A percentile compares a stretch with the other conserved stretches of the same genome.
Evolutionary conservation across 106 monocot genomes (phyloP).

Genomic region (Phalaenopsis equestris): DNA sequence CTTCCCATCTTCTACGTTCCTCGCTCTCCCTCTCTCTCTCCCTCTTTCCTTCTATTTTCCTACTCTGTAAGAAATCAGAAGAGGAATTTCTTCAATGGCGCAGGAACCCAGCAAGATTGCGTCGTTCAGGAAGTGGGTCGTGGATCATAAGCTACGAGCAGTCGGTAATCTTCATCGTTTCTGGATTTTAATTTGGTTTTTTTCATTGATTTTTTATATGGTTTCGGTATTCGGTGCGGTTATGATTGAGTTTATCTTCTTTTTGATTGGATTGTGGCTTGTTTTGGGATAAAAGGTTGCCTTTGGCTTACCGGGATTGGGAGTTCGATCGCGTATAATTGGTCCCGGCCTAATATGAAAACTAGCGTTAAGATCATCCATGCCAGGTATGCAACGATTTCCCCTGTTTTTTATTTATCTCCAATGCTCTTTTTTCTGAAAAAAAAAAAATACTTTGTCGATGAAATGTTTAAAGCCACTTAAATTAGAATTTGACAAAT

Average conservation of each 20-base stretch:
- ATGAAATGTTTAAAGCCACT: no score
- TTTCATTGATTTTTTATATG: constrained; percentile 2
- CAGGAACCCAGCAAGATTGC: constrained; percentile 34
- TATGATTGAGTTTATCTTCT: not conserved
- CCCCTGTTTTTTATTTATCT: not conserved
- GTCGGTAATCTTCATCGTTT: constrained; percentile 45
- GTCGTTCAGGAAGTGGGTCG: constrained; percentile 60
- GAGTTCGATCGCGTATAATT: constrained; percentile 79
- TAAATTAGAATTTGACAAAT: no score
- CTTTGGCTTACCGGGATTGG: constrained; percentile 71
- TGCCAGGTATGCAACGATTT: constrained; percentile 41
- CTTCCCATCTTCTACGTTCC: not conserved
- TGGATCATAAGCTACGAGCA: constrained; percentile 72
- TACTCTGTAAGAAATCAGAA: not conserved
- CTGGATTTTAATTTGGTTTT: not conserved
- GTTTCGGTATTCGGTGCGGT: constrained; percentile 5
- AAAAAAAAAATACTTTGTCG: no score
- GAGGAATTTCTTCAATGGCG: constrained; percentile 27
- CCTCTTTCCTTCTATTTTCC: not conserved
- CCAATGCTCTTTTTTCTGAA: not conserved
- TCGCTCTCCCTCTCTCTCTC: no score
- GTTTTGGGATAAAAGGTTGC: constrained; percentile 26
- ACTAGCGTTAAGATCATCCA: constrained; percentile 92
- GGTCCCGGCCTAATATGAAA: constrained; percentile 77
- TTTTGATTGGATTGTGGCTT: not conserved